phyloP scores from a whole-genome alignment of 2,329 filamentous ascomycete species.

The Colletotrichum sp. region DNA sequence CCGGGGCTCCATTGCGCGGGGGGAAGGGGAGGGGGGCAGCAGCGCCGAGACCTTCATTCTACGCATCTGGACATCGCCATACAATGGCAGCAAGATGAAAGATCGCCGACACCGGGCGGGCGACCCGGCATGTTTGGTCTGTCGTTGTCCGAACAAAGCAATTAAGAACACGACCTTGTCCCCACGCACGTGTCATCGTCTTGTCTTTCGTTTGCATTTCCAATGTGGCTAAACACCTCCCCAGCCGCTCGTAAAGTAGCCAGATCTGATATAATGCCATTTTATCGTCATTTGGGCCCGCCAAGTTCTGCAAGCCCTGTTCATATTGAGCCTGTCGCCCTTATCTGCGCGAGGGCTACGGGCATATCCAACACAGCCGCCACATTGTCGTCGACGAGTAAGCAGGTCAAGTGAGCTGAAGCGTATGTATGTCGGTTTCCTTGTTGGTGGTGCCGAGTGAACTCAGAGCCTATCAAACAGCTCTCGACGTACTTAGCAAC shows the following conservation, averaged over 20 bases:
- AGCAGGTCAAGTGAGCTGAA: conserved; percentile 33
- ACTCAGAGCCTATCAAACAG: conserved; percentile 23
- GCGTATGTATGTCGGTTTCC: conserved; percentile 30
- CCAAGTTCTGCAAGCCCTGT: neutral
- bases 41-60: neutral
- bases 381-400: neutral
- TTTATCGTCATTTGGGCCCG: neutral
- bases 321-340: neutral
- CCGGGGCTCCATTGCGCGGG: neutral
- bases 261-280: neutral
- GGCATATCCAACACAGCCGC: neutral
- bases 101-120: conserved; percentile 26
- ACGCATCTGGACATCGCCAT: neutral
- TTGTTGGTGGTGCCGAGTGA: conserved; percentile 12
- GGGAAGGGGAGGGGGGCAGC: neutral
- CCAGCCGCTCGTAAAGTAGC: neutral
- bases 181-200: neutral
- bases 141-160: conserved; percentile 45
- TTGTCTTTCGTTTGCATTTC: neutral
- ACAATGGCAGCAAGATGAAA: conserved; percentile 19
- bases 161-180: neutral
- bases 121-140: conserved; percentile 34
- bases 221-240: neutral
- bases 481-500: neutral
- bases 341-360: neutral